phyloP scores from a whole-genome alignment of 768 basidiomycete species.

The Gloeopeniophorella convolvens region DNA sequence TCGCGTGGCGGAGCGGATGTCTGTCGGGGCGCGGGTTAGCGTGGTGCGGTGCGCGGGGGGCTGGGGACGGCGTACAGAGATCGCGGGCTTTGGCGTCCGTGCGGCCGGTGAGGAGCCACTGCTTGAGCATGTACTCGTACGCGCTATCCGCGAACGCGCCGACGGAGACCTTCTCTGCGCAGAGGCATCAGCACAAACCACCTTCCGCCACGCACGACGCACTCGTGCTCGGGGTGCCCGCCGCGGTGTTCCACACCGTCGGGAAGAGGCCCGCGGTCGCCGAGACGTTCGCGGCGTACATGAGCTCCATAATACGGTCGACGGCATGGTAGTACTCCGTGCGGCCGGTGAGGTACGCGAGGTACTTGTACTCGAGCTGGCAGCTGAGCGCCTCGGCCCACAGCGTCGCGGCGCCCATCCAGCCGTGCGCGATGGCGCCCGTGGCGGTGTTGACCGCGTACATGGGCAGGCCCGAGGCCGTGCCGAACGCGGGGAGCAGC shows the following conservation, averaged over 20 bases:
- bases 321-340: constrained; percentile 53
- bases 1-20: constrained; percentile 53
- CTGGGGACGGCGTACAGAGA: constrained; percentile 46
- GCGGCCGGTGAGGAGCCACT: constrained; percentile 60
- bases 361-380: constrained; percentile 84
- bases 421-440: constrained; percentile 27
- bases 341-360: constrained; percentile 75
- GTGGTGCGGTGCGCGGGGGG: neutral
- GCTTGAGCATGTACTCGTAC: constrained; percentile 75
- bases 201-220: constrained; percentile 20
- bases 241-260: constrained; percentile 42
- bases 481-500: constrained; percentile 67
- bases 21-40: constrained; percentile 29
- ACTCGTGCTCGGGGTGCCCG: constrained; percentile 41
- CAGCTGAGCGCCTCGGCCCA: constrained; percentile 73
- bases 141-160: constrained; percentile 67
- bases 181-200: constrained; percentile 24
- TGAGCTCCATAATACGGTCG: constrained; percentile 41
- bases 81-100: constrained; percentile 55
- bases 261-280: constrained; percentile 53
- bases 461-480: constrained; percentile 61
- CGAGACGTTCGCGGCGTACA: constrained; percentile 39
- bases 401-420: constrained; percentile 34
- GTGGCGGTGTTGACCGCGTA: constrained; percentile 62
- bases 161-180: constrained; percentile 38